Percentiles rank a stretch among this genome's conserved stretches.
phyloP scores from a whole-genome alignment of 139 green algal species.

The Parachlorella kessleri region DNA sequence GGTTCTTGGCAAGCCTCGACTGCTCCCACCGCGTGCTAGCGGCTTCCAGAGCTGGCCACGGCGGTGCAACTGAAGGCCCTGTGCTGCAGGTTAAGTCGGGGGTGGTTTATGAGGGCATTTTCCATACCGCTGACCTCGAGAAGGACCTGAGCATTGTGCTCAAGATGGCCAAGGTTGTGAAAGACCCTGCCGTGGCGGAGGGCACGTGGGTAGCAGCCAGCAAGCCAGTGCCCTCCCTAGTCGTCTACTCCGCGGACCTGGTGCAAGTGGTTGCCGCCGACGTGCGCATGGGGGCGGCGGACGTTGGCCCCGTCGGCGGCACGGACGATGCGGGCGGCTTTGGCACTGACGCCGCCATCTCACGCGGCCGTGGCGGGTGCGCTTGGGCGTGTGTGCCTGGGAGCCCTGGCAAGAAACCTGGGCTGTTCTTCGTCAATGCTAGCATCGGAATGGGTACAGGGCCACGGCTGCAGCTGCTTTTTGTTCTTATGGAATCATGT shows the following conservation, averaged over 20 bases:
- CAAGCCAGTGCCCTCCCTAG: background rate
- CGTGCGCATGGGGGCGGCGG: constrained; percentile 60
- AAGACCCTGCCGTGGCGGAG: background rate
- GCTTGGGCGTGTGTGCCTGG: too few relatives aligned
- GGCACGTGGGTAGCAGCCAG: background rate
- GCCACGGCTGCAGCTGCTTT: background rate
- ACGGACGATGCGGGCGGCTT: constrained; percentile 58
- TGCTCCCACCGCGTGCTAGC: too few relatives aligned
- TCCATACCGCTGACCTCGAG: constrained; percentile 38
- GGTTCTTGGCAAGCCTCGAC: too few relatives aligned
- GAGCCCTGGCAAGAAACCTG: background rate
- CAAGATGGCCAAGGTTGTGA: background rate
- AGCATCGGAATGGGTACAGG: background rate
- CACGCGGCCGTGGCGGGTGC: constrained; percentile 59
- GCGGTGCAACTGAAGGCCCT: background rate
- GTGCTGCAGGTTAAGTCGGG: constrained; percentile 55
- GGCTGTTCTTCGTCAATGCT: constrained; percentile 1
- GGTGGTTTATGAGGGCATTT: constrained; percentile 72
- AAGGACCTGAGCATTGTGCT: background rate
- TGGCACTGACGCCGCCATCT: constrained; percentile 82
- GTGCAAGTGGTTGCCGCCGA: constrained; percentile 65
- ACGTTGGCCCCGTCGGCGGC: constrained; percentile 42
- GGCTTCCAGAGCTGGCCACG: too few relatives aligned
- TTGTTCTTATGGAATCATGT: background rate
- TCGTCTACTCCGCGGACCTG: constrained; percentile 49